Evolutionary conservation across 208 protist genomes (phyloP), one percentile per base, ranked within the genome.

Genomic region (Leishmania turanica): DNA sequence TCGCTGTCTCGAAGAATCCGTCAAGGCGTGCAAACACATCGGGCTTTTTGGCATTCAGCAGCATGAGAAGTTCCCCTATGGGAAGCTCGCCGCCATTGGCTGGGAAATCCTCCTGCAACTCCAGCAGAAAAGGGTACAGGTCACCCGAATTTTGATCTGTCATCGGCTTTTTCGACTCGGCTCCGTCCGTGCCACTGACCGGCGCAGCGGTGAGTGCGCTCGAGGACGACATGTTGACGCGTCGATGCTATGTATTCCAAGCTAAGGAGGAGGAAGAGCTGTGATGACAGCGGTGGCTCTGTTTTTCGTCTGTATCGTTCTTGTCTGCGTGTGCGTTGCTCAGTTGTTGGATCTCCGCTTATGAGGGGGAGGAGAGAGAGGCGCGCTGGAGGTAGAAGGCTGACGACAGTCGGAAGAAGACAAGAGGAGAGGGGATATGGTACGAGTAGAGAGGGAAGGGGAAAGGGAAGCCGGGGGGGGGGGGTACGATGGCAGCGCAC

Each of bases 71-170:
- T 37, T 94, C 84, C 54, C 87, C 66, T 15, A 97, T 79, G 2
- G 93, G 85, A 70, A 88, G 87, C 77, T 80, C 80, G 7, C 92
- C 92, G 53, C 79, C 84, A 47, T 86, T 78, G 40, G 47, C 42
- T 21, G 85, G 90, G 9, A 89, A 68, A 31, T 60, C 73, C n/a
- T 82, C 81, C 51, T 87, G 72, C 42, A 95, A 60, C 3, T 42
- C 69, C 65, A 84, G 60, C 27, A 92, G 84, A 69, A 91, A 90
- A 3, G 75, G 42, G 70, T 87, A 58, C 45, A 94, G 70, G 81
- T 94, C 91, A 45, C 91, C 91, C 34, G 76, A 85, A 51, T 82
- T 92, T 49, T 92, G 89, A 65, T 94, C 86, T 8, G 71, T 84
- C 47, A 56, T n/a, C 0, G 76, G 49, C 37, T 15, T 34, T 6